Conservation (phyloP, 441 rosid genomes). For the Iberis amara region DNA sequence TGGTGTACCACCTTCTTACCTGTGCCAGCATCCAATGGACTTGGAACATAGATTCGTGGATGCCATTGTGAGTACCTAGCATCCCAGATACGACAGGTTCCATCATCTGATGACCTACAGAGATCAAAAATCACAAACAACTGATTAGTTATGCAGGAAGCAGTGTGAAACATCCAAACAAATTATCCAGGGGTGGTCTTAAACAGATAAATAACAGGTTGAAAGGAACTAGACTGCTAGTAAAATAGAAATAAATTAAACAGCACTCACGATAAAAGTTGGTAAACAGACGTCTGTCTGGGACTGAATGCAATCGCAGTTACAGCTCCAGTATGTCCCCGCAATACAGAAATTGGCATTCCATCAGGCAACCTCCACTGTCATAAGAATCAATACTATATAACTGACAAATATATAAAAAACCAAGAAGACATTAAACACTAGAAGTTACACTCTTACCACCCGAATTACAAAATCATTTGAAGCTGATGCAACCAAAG, state of each 20-base stretch:
- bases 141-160: slow-evolving; percentile 21
- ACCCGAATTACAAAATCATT: slow-evolving; percentile 77
- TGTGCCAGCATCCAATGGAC: slow-evolving; percentile 46
- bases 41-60: slow-evolving; percentile 58
- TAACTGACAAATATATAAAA: slow-evolving; percentile 22
- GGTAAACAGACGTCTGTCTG: slow-evolving; percentile 53
- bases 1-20: slow-evolving; percentile 39
- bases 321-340: slow-evolving; percentile 76
- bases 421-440: slow-evolving; percentile 9
- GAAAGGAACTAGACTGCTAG: slow-evolving; percentile 2
- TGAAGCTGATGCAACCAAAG: slow-evolving; percentile 76
- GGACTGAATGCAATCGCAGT: slow-evolving; percentile 93
- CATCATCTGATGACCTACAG: slow-evolving; percentile 79
- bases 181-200: slow-evolving; percentile 19
- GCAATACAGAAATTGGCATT: slow-evolving; percentile 64
- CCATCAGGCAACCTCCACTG: slow-evolving; percentile 92
- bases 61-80: slow-evolving; percentile 59
- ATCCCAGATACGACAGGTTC: slow-evolving; percentile 87
- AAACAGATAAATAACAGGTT: slow-evolving; percentile 11
- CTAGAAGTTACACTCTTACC: slow-evolving; percentile 42
- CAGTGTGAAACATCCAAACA: slow-evolving; percentile 20
- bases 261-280: slow-evolving; percentile 68
- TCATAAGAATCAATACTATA: slow-evolving; percentile 30
- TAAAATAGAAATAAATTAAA: slow-evolving; percentile 25
- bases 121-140: slow-evolving; percentile 22